These are phyloP conservation scores for Carpinus fangiana DNA, from an alignment of 306 rosid genomes.

Conservation along the genomic window DNA sequence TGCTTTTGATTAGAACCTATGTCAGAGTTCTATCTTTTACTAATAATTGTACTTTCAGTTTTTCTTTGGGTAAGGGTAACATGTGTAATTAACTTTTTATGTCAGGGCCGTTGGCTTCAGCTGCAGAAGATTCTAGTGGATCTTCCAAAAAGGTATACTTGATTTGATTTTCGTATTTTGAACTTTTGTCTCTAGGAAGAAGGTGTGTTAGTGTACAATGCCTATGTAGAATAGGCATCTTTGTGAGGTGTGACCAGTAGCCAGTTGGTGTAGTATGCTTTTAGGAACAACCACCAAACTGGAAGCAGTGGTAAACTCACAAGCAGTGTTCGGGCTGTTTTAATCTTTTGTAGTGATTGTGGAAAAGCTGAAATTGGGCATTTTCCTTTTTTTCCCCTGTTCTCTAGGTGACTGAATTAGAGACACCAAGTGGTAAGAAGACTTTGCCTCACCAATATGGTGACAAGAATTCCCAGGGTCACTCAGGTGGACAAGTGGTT, in stretches of 20 bases:
- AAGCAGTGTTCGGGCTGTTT: not conserved
- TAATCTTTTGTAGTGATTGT: conserved; percentile 9
- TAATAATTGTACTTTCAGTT: too few relatives aligned
- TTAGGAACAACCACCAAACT: not conserved
- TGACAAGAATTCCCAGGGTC: conserved; percentile 41
- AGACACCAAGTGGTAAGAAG: conserved; percentile 37
- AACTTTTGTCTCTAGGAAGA: not conserved
- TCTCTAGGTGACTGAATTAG: conserved; percentile 55
- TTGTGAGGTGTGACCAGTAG: conserved; percentile 1
- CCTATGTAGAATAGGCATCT: conserved; percentile 1
- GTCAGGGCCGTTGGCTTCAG: conserved; percentile 58
- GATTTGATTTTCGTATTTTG: not conserved
- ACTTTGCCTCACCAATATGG: conserved; percentile 42
- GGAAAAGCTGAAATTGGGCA: not conserved
- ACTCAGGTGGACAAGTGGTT: conserved; percentile 44
- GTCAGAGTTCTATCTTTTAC: not conserved
- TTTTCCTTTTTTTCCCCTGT: not conserved
- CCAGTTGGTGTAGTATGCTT: conserved; percentile 12
- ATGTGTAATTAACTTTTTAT: conserved; percentile 23
- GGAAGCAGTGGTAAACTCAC: not conserved
- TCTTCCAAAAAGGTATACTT: conserved; percentile 64
- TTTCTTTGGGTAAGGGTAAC: not conserved
- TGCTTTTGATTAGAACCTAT: conserved; percentile 3
- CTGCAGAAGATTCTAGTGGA: conserved; percentile 49
- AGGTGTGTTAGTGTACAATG: not conserved